Evolutionary conservation across 2,329 filamentous ascomycete genomes (phyloP).

Genomic region (Xylariaceae sp.): DNA sequence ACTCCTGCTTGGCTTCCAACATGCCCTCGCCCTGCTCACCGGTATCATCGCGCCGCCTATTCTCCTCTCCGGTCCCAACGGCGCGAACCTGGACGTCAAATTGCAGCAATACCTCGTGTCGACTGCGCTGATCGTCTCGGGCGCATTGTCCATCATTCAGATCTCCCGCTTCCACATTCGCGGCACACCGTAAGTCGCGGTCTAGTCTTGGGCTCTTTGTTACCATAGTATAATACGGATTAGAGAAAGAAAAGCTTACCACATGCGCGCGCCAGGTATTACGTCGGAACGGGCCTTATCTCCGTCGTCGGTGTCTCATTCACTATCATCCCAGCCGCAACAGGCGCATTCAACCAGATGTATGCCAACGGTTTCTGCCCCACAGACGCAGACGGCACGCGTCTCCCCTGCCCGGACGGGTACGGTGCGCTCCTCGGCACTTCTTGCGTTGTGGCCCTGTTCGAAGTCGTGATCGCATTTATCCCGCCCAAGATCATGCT

Average conservation of each 20-base stretch:
- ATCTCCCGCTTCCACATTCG: constrained; percentile 72
- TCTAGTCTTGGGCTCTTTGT: neutral
- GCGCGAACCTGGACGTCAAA: constrained; percentile 56
- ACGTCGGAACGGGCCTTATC: constrained; percentile 71
- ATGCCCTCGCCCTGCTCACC: constrained; percentile 71
- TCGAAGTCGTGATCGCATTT: constrained; percentile 72
- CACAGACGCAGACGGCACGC: constrained; percentile 54
- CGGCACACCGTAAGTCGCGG: constrained; percentile 51
- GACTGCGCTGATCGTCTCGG: constrained; percentile 72
- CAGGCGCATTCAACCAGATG: constrained; percentile 70
- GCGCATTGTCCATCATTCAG: constrained; percentile 67
- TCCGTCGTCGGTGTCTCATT: constrained; percentile 78
- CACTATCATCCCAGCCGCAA: constrained; percentile 67
- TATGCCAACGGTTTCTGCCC: constrained; percentile 67
- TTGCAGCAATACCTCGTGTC: constrained; percentile 74
- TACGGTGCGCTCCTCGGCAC: constrained; percentile 75
- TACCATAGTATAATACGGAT: no score
- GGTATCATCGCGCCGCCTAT: constrained; percentile 74
- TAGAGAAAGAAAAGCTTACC: constrained; percentile 2
- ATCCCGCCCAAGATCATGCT: constrained; percentile 64
- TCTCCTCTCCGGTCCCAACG: constrained; percentile 56
- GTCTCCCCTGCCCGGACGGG: constrained; percentile 67
- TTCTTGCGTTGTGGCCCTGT: constrained; percentile 55
- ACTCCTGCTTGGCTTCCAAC: constrained; percentile 71
- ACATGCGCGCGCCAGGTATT: constrained; percentile 50